Evolutionary conservation across 306 rosid genomes (phyloP).

Genomic region (Sechiopsis laciniata): DNA sequence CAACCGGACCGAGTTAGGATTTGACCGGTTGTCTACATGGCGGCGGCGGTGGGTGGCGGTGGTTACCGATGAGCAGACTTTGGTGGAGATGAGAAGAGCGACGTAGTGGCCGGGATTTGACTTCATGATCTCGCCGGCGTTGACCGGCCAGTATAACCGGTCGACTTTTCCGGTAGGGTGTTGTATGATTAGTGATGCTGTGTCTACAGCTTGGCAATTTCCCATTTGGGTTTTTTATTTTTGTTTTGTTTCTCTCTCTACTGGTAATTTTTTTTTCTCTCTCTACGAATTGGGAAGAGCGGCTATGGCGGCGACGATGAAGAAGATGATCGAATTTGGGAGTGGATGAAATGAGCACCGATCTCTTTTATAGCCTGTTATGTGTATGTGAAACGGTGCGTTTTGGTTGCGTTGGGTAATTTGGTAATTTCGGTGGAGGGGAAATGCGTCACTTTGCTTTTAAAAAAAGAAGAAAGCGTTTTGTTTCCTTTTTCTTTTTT

Average conservation of each 20-base stretch:
- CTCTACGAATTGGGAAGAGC: not conserved
- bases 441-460: not conserved
- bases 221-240: constrained; percentile 42
- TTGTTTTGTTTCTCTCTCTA: constrained; percentile 39
- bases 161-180: constrained; percentile 83
- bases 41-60: not conserved
- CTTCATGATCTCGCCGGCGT: constrained; percentile 79
- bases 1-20: constrained; percentile 47
- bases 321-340: not conserved
- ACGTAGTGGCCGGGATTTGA: constrained; percentile 82
- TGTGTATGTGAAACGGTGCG: not conserved
- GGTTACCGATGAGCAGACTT: constrained; percentile 45
- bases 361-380: constrained; percentile 4
- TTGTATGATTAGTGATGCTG: constrained; percentile 70
- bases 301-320: not conserved
- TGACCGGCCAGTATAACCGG: constrained; percentile 58
- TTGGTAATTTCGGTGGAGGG: not conserved
- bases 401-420: not conserved
- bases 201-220: constrained; percentile 86
- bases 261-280: constrained; percentile 9
- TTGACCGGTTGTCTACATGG: not conserved
- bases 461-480: no score
- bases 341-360: not conserved
- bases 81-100: constrained; percentile 85
- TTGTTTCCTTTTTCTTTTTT: not conserved